phyloP scores from a whole-genome alignment of 2,329 filamentous ascomycete genomes.

The Pestalotiopsis sp. region DNA sequence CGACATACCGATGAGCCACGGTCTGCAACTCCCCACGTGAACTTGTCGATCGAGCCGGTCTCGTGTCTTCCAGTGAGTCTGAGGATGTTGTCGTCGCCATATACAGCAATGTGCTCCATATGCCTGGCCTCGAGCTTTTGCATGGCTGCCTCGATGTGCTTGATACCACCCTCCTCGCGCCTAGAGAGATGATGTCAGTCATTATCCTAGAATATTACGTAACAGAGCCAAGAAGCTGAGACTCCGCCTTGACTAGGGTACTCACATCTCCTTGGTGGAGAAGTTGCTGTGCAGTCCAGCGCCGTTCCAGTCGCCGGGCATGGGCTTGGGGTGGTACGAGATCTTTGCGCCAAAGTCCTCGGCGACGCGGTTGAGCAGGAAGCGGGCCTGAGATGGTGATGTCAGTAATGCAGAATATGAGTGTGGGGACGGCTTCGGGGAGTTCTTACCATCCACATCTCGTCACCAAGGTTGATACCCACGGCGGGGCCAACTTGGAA shows the following conservation, averaged over 20 bases:
- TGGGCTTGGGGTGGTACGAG: conserved; percentile 93
- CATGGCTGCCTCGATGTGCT: conserved; percentile 85
- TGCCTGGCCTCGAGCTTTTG: conserved; percentile 82
- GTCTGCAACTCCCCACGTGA: conserved; percentile 94
- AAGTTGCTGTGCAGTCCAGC: conserved; percentile 80
- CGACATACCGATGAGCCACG: conserved; percentile 70
- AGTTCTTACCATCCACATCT: conserved; percentile 73
- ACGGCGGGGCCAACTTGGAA: conserved; percentile 92
- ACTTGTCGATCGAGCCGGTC: conserved; percentile 91
- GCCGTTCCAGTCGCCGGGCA: conserved; percentile 96
- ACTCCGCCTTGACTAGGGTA: too few species aligned
- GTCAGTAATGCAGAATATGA: too few species aligned
- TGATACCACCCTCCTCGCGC: conserved; percentile 89
- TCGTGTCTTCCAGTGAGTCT: conserved; percentile 93
- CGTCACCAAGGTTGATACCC: conserved; percentile 91
- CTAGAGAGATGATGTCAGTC: too few species aligned
- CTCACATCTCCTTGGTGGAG: conserved; percentile 63
- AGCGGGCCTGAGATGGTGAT: conserved; percentile 57
- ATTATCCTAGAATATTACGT: too few species aligned
- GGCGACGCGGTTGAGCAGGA: conserved; percentile 86
- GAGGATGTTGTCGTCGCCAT: conserved; percentile 93
- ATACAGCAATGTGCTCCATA: conserved; percentile 86
- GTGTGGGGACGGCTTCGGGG: too few species aligned
- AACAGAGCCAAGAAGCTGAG: too few species aligned
- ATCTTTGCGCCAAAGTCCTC: conserved; percentile 98